Base-by-base conservation (phyloP, 2,329 filamentous ascomycete genomes). In the Tricladium varicosporioides region DNA sequence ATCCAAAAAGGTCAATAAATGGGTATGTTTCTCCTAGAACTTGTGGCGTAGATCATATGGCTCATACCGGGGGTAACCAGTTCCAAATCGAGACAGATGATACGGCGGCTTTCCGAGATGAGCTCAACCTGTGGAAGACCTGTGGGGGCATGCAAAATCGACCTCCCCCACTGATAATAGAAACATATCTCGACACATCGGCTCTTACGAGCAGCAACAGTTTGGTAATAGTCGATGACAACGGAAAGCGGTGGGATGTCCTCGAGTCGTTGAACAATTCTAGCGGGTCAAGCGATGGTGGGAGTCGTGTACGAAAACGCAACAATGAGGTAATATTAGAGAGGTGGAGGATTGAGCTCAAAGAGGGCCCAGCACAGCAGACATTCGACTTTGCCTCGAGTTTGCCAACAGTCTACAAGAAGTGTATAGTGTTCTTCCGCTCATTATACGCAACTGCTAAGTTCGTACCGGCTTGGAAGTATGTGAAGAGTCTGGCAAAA, bases 1-100 rank as follows among this genome's bases (percentile, higher is more conserved):
- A 43, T 73, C 65, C 62, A 83, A 83, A 61, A 88, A 87, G 72
- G 80, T 88, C 51, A 95, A 94, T 71, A 91, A 90, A 84, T 96
- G 91, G 91, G 91, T 93, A 81, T 60, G 87, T 78, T 32, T 48
- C 19, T 44, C 52, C 44, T 27, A 13, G 4, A 33, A 44, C 46
- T 46, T 45, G 32, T 14, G 14, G 51, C 36, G 10, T 40, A 14
- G 46, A 27, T 49, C 47, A 43, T 11, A 36, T 32, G 19, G 31
- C 15, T 43, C 27, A 44, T 43, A 44, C 33, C 52, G 47, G 10
- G 10, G 15, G 5, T 47, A 32, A 50, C 47, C 68, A 97, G 94
- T 99, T 97, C 75, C 95, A 96, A 77, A 86, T 97, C 65, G 89
- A 96, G 64, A 87, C 96, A 46, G 89, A 96, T 66, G 94, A 99